These are phyloP conservation scores for Fusarium mangiferae DNA, from an alignment of 2,329 filamentous ascomycete species.

Conservation along the genomic window DNA sequence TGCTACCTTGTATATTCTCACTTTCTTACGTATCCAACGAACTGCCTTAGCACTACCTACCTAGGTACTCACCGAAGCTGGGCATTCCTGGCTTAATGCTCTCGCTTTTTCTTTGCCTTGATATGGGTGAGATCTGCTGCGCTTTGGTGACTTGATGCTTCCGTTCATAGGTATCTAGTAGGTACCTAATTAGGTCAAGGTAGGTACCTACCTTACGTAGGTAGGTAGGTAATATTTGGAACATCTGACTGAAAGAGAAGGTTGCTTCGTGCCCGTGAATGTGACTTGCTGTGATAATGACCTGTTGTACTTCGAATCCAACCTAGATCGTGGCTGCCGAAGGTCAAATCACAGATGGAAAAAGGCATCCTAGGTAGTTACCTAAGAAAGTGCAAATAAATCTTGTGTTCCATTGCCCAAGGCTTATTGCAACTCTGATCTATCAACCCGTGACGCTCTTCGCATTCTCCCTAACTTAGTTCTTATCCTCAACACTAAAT, in stretches of 20 bases:
- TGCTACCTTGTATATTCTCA: background rate
- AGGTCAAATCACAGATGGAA: background rate
- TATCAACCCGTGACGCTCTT: background rate
- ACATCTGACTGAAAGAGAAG: background rate
- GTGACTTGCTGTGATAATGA: background rate
- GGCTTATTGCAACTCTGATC: background rate
- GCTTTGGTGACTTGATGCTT: background rate
- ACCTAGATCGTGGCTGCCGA: background rate
- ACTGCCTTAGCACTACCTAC: background rate
- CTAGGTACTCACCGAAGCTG: background rate
- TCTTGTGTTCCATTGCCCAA: background rate
- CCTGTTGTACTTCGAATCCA: background rate
- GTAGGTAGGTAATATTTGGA: background rate
- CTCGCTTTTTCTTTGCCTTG: background rate
- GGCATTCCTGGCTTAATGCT: background rate
- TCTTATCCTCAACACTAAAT: background rate
- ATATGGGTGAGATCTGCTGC: background rate
- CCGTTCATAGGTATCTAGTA: background rate
- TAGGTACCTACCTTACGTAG: no score
- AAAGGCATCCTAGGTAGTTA: background rate
- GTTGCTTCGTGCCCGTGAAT: background rate
- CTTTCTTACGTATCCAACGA: background rate
- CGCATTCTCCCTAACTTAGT: constrained; percentile 5
- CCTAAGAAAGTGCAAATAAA: background rate
- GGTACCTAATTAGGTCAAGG: background rate